Evolutionary conservation across 2,329 filamentous ascomycete genomes (phyloP).

Genomic region (Penicillium sp.): DNA sequence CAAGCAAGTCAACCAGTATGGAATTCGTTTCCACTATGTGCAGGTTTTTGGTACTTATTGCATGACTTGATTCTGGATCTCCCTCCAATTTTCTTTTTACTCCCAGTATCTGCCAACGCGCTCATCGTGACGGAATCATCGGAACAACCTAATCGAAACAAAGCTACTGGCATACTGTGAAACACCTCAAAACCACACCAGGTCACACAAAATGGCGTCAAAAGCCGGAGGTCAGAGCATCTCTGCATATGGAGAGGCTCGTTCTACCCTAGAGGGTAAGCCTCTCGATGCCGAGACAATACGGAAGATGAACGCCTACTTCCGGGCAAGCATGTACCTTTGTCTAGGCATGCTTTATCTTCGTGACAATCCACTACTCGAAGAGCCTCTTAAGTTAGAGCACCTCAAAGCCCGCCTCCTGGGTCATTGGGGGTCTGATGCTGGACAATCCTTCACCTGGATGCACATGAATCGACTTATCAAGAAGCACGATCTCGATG

Average conservation of each 20-base stretch:
- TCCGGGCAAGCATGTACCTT: slow-evolving; percentile 73
- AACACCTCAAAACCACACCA: not conserved
- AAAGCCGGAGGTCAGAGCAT: slow-evolving; percentile 55
- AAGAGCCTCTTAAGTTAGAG: slow-evolving; percentile 66
- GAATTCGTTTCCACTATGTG: not conserved
- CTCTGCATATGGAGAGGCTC: slow-evolving; percentile 64
- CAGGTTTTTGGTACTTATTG: not conserved
- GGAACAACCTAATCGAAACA: not conserved
- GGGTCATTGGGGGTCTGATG: slow-evolving; percentile 77
- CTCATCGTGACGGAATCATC: not conserved
- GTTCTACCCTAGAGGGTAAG: slow-evolving; percentile 63
- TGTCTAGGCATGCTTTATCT: slow-evolving; percentile 81
- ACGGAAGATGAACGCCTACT: slow-evolving; percentile 69
- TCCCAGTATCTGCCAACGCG: not conserved
- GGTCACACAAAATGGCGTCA: slow-evolving; percentile 11
- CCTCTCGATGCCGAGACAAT: slow-evolving; percentile 68
- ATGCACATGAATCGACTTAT: slow-evolving; percentile 82
- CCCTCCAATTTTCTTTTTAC: not conserved
- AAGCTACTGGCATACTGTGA: not conserved
- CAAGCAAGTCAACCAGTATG: not conserved
- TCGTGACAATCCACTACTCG: slow-evolving; percentile 70
- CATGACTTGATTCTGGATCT: not conserved
- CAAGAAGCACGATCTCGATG: slow-evolving; percentile 75
- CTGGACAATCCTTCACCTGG: slow-evolving; percentile 79
- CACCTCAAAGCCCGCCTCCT: slow-evolving; percentile 74